A percentile compares a stretch with the other conserved stretches of the same genome.
Conservation (phyloP, 495 filamentous ascomycete genomes). For the Darksidea phi region DNA sequence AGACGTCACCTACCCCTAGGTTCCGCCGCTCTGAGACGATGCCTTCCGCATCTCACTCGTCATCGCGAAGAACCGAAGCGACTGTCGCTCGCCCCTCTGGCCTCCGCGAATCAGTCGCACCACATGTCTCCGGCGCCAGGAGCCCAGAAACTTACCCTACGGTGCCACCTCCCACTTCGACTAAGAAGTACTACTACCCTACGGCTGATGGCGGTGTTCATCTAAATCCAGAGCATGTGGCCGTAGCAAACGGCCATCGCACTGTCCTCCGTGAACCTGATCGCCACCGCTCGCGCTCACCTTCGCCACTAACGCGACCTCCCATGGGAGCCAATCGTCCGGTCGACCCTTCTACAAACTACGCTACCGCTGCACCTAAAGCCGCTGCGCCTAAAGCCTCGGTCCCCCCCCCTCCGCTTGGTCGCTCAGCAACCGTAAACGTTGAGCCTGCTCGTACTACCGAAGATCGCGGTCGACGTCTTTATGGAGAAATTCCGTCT, state of each 20-base stretch:
- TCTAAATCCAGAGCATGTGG: constrained; percentile 19
- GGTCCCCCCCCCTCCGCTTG: constrained; percentile 18
- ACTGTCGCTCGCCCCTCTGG: constrained; percentile 8
- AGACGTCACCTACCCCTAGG: constrained; percentile 26
- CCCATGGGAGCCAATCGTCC: constrained; percentile 22
- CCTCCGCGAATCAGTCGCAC: constrained; percentile 26
- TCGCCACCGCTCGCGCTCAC: constrained; percentile 26
- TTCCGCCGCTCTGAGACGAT: constrained; percentile 38
- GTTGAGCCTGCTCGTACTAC: constrained; percentile 1
- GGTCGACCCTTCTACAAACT: neutral
- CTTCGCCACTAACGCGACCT: constrained; percentile 25
- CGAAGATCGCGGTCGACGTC: constrained; percentile 18
- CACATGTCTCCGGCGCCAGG: constrained; percentile 26
- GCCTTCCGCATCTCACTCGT: constrained; percentile 21
- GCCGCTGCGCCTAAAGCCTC: neutral
- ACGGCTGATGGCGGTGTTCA: constrained; percentile 14
- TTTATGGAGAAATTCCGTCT: constrained; percentile 27
- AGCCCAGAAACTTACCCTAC: constrained; percentile 27
- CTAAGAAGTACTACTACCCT: constrained; percentile 22
- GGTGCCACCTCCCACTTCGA: constrained; percentile 11
- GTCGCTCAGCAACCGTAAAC: constrained; percentile 30
- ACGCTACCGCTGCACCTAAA: constrained; percentile 2
- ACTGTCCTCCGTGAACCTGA: constrained; percentile 29
- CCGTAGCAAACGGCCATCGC: constrained; percentile 31
- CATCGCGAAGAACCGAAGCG: constrained; percentile 30